Percentiles rank a stretch among this genome's conserved stretches.
Evolutionary conservation across 148 eudicot species (phyloP).

Genomic region (Vaccinium vitisidaea): DNA sequence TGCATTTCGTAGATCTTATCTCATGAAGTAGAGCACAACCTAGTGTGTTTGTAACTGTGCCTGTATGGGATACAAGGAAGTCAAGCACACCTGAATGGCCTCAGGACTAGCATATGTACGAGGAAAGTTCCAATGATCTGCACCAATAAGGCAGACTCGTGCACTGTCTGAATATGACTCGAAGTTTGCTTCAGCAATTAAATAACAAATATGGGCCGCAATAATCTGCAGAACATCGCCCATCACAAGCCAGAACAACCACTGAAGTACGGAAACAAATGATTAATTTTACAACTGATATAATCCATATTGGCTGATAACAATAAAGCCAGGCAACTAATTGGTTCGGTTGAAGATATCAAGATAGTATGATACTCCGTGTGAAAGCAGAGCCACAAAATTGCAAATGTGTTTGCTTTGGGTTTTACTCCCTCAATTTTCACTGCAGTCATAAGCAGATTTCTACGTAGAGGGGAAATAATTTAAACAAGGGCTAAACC

Average conservation of each 20-base stretch:
- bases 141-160: constrained; percentile 77
- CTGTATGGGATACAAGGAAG: not conserved
- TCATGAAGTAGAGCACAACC: not conserved
- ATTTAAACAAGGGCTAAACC: too few species aligned
- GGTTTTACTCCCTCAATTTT: not conserved
- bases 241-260: not conserved
- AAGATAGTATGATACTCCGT: not conserved
- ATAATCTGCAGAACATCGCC: constrained; percentile 37
- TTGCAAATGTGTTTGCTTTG: not conserved
- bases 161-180: constrained; percentile 75
- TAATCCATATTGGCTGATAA: not conserved
- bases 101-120: constrained; percentile 75
- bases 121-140: constrained; percentile 72
- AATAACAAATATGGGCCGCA: constrained; percentile 81
- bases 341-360: constrained; percentile 7
- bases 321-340: not conserved
- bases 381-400: not conserved
- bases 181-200: constrained; percentile 72
- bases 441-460: not conserved
- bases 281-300: not conserved
- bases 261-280: not conserved
- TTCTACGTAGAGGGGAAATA: not conserved
- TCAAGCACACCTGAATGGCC: constrained; percentile 68
- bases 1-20: not conserved
- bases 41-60: not conserved